Base-by-base conservation (phyloP, 495 filamentous ascomycete species). In the Penicillium antarcticum region DNA sequence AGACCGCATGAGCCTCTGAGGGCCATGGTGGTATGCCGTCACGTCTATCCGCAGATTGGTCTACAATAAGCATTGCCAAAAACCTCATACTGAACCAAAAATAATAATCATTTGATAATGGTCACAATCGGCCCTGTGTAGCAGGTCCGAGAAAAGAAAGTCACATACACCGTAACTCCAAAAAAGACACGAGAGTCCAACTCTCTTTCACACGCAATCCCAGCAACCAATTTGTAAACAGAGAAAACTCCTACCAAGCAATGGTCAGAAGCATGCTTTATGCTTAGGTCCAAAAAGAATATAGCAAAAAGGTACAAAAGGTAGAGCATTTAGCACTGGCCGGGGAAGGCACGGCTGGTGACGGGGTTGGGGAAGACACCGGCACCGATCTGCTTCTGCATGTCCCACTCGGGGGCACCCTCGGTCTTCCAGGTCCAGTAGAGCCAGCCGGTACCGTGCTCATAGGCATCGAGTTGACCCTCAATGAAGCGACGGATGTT, bases 361-460 rank as follows among this genome's bases (percentile, higher is more conserved):
- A 81, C 58, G n/a, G 84, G 83, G 54, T 81, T 74, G 17, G 86
- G 84, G 68, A 88, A 87, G 35, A 88, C 46, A 0, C 82, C 83
- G 24, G 65, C 75, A 5, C 65, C 73, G 16, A 86, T 60, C 45
- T 84, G 75, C 68, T 79, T 78, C 72, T 84, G 74, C 78, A 95
- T 84, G 62, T 92, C 83, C 91, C 91, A 96, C 68, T 92, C 89
- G 0, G 91, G 91, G 23, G 89, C 81, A 34, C 79, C 85, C 57
- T 95, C 88, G n/a, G 84, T 89, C 72, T 90, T 92, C 82, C 88
- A 91, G 5, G 83, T 84, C 88, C 88, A 92, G 70, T 87, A 91
- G 49, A 92, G 70, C 88, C 88, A 92, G 13, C 88, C 88, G 0
- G 61, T 70, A 16, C 77, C 79, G 59, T 76, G 72, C 71, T 91